Conservation (phyloP, 768 basidiomycete genomes). For the Lactifluus rugatus region DNA sequence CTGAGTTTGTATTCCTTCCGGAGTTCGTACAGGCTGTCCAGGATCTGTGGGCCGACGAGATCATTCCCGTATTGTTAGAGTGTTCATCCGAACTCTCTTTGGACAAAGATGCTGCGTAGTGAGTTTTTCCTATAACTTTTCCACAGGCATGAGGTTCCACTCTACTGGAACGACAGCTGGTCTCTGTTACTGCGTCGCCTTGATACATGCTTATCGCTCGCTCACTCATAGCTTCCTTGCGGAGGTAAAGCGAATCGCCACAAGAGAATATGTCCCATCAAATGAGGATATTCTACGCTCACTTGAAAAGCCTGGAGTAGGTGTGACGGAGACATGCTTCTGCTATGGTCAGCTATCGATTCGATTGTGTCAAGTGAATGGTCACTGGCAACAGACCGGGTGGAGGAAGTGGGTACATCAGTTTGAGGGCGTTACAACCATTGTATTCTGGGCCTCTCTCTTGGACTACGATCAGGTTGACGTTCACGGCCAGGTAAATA, state of each 20-base stretch:
- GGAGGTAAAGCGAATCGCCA: constrained; percentile 70
- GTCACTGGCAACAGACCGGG: constrained; percentile 41
- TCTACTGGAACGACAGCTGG: not conserved
- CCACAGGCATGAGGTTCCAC: not conserved
- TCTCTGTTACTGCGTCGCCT: not conserved
- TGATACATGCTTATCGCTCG: constrained; percentile 22
- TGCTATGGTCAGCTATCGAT: constrained; percentile 20
- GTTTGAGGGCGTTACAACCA: constrained; percentile 54
- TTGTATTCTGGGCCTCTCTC: constrained; percentile 64
- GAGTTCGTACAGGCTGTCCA: not conserved
- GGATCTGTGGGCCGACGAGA: constrained; percentile 27
- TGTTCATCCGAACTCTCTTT: not conserved
- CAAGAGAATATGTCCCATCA: constrained; percentile 68
- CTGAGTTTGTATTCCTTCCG: constrained; percentile 24
- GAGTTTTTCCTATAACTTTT: not conserved
- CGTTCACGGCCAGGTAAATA: not conserved
- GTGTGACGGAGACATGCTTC: constrained; percentile 81
- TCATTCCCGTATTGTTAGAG: constrained; percentile 26
- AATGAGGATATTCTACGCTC: constrained; percentile 79
- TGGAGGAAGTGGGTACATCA: constrained; percentile 42
- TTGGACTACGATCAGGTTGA: constrained; percentile 61
- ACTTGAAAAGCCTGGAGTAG: constrained; percentile 70
- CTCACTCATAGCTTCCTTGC: constrained; percentile 60
- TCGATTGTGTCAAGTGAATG: constrained; percentile 70
- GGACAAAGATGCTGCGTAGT: constrained; percentile 6